phyloP scores from a whole-genome alignment of 257 asterid species.

The Mitragyna speciosa region DNA sequence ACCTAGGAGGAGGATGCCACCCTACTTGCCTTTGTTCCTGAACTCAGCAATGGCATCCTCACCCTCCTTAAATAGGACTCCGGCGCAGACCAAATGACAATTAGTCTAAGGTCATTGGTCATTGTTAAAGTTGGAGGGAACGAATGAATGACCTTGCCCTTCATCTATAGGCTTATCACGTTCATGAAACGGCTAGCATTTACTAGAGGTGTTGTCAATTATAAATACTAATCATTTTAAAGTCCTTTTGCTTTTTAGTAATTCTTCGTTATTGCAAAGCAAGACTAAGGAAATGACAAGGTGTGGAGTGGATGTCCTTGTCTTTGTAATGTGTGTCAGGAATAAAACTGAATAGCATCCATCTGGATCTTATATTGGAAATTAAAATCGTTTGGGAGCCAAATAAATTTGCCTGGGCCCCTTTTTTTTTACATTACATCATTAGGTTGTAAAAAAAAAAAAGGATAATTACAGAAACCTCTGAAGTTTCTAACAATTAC shows the following conservation, averaged over 20 bases:
- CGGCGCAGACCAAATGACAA: slow-evolving; percentile 11
- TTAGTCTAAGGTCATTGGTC: neutral
- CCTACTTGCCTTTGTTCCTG: slow-evolving; percentile 18
- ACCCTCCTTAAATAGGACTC: slow-evolving; percentile 11
- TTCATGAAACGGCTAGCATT: slow-evolving; percentile 1
- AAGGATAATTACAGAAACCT: no score
- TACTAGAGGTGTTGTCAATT: neutral
- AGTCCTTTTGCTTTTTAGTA: neutral
- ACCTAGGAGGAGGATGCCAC: slow-evolving; percentile 10
- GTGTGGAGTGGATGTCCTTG: neutral
- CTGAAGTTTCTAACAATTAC: no score
- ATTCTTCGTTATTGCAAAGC: neutral
- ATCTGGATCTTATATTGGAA: neutral
- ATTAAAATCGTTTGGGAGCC: neutral
- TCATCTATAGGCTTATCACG: slow-evolving; percentile 8
- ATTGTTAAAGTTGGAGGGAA: neutral
- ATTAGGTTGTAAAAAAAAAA: no score
- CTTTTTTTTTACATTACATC: neutral
- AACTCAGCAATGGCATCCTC: slow-evolving; percentile 9
- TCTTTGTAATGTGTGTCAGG: slow-evolving; percentile 4
- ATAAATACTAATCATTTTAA: neutral
- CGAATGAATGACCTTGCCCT: neutral
- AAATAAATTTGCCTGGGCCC: neutral
- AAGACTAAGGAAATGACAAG: neutral
- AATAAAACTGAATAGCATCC: neutral